A percentile compares a stretch with the other conserved stretches of the same genome.
Evolutionary conservation across 2,329 filamentous ascomycete genomes (phyloP).

Genomic region (Penicillium verrucosum): DNA sequence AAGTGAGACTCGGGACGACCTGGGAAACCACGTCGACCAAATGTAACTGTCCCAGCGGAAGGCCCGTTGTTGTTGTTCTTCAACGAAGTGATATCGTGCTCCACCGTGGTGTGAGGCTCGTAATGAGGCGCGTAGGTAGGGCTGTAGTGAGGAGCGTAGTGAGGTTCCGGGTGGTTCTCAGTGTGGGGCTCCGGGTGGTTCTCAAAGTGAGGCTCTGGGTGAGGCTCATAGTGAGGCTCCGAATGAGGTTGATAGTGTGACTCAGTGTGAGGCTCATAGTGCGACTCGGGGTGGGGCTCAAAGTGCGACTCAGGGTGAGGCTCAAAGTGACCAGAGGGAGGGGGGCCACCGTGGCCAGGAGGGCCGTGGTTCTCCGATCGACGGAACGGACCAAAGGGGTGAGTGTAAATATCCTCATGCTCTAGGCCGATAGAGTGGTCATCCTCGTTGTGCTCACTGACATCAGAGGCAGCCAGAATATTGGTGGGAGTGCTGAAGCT

Average conservation of each 20-base stretch:
- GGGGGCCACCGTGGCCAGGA: neutral
- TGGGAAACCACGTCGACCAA: neutral
- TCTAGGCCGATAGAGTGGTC: slow-evolving; percentile 17
- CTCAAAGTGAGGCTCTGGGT: neutral
- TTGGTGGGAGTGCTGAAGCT: slow-evolving; percentile 16
- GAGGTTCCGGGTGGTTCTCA: neutral
- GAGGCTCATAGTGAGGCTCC: neutral
- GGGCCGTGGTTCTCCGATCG: neutral
- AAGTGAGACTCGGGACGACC: neutral
- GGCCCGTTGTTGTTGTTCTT: neutral
- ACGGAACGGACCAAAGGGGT: neutral
- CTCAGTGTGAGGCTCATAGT: neutral
- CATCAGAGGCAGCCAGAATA: slow-evolving; percentile 1
- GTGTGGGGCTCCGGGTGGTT: neutral
- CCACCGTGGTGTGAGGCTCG: neutral
- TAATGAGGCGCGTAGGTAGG: neutral
- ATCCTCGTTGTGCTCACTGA: slow-evolving; percentile 18
- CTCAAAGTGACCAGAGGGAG: neutral
- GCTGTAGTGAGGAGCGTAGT: neutral
- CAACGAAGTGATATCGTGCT: neutral
- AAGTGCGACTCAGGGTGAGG: neutral
- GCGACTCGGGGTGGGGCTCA: neutral
- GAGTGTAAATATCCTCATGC: slow-evolving; percentile 14
- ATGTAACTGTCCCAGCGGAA: neutral
- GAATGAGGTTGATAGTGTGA: neutral